phyloP scores from a whole-genome alignment of 140 eudicot genomes.

The Stevia rebaudiana region DNA sequence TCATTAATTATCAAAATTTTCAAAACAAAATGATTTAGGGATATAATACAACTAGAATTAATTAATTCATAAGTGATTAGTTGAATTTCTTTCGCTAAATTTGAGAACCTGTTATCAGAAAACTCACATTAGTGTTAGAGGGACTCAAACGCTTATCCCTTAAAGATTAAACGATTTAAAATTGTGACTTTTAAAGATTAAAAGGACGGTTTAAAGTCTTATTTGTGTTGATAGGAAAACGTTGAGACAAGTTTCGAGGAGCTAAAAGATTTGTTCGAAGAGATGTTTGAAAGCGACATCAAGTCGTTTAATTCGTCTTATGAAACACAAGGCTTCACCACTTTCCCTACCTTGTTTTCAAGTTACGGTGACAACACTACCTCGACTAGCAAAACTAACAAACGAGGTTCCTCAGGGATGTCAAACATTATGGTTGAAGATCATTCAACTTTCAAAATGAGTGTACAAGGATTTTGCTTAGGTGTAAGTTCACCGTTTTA shows the following conservation, averaged over 20 bases:
- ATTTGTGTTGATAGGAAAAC: slow-evolving; percentile 41
- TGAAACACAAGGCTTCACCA: slow-evolving; percentile 21
- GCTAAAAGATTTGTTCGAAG: slow-evolving; percentile 58
- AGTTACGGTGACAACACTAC: slow-evolving; percentile 21
- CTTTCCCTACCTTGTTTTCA: slow-evolving; percentile 24
- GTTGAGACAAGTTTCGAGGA: slow-evolving; percentile 55
- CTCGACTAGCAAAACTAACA: slow-evolving; percentile 37
- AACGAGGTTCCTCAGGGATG: slow-evolving; percentile 40
- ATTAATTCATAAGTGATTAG: too few relatives aligned
- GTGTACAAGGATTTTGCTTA: slow-evolving; percentile 17
- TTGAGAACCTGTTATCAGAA: too few relatives aligned
- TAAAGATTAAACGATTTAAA: too few relatives aligned
- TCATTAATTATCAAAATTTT: not conserved
- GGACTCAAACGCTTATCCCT: too few relatives aligned
- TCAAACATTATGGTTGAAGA: slow-evolving; percentile 10
- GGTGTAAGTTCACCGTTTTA: slow-evolving; percentile 18
- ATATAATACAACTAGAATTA: too few relatives aligned
- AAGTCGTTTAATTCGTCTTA: slow-evolving; percentile 20
- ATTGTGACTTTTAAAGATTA: not conserved
- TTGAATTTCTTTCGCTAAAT: too few relatives aligned
- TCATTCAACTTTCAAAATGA: not conserved
- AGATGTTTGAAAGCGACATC: slow-evolving; percentile 59
- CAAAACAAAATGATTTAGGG: too few relatives aligned
- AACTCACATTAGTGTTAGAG: too few relatives aligned
- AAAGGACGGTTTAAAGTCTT: not conserved